Evolutionary conservation across 306 rosid genomes (phyloP).

Genomic region (Quercus mongolica): DNA sequence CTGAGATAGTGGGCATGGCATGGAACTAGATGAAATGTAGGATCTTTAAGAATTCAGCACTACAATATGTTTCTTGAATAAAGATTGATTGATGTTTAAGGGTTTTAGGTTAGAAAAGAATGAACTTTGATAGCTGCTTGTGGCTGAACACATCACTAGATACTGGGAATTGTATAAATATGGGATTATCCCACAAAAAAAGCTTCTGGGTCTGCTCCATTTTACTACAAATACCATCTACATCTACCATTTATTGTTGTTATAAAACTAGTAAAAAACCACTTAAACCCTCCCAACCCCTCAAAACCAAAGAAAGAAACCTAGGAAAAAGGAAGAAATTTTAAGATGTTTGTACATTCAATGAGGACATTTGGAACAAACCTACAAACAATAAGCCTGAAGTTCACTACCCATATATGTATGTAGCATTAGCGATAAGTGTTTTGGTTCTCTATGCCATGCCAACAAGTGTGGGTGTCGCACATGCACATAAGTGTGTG

Average conservation of each 20-base stretch:
- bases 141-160: too few relatives aligned
- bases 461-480: not conserved
- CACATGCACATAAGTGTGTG: not conserved
- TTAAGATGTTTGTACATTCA: not conserved
- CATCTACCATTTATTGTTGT: not conserved
- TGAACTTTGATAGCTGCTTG: too few relatives aligned
- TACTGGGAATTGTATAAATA: not conserved
- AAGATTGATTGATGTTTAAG: too few relatives aligned
- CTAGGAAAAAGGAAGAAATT: not conserved
- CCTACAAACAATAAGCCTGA: not conserved
- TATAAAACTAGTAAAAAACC: not conserved
- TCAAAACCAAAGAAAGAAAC: too few relatives aligned
- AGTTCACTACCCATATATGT: not conserved
- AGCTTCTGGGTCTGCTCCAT: not conserved
- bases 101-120: too few relatives aligned
- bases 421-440: not conserved
- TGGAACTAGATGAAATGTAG: slow-evolving; percentile 2
- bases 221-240: not conserved
- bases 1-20: not conserved
- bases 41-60: too few relatives aligned
- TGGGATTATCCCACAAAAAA: not conserved
- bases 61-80: too few relatives aligned
- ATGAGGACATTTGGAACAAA: not conserved
- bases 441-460: not conserved
- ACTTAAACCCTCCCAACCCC: too few relatives aligned